Conservation (phyloP, 2,329 filamentous ascomycete genomes). For the Diaporthe ilicicola region DNA sequence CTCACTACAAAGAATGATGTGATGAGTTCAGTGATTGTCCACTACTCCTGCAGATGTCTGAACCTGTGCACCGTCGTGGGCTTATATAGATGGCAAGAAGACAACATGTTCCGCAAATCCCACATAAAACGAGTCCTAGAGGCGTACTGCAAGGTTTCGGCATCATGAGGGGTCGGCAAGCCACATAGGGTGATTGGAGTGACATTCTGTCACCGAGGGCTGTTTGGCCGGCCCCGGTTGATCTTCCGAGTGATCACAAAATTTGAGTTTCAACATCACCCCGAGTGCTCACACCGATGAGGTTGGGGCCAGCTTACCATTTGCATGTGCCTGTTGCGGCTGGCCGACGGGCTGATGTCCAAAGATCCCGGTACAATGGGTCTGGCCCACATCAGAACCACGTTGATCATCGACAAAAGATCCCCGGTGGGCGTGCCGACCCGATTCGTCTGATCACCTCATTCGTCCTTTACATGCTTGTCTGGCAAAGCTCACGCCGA, state of each 20-base stretch:
- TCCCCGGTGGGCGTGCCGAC: neutral
- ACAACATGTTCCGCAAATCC: neutral
- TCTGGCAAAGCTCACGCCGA: constrained; percentile 2
- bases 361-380: neutral
- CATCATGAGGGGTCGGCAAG: constrained; percentile 5
- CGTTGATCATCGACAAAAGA: neutral
- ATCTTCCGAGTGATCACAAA: neutral
- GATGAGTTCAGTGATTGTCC: neutral
- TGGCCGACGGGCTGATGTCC: constrained; percentile 1
- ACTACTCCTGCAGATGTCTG: rapidly evolving
- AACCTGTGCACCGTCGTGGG: neutral
- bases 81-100: neutral
- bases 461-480: neutral
- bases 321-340: neutral
- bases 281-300: neutral
- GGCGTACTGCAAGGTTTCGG: neutral
- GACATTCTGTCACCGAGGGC: neutral
- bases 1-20: neutral
- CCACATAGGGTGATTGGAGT: neutral
- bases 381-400: neutral
- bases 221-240: neutral
- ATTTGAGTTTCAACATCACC: neutral
- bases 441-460: neutral
- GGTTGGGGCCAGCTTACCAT: neutral
- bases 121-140: neutral